Percentiles rank a stretch among this genome's conserved stretches.
These are phyloP conservation scores for Holtermannia corniformis DNA, from an alignment of 768 basidiomycete genomes.

Conservation along the genomic window DNA sequence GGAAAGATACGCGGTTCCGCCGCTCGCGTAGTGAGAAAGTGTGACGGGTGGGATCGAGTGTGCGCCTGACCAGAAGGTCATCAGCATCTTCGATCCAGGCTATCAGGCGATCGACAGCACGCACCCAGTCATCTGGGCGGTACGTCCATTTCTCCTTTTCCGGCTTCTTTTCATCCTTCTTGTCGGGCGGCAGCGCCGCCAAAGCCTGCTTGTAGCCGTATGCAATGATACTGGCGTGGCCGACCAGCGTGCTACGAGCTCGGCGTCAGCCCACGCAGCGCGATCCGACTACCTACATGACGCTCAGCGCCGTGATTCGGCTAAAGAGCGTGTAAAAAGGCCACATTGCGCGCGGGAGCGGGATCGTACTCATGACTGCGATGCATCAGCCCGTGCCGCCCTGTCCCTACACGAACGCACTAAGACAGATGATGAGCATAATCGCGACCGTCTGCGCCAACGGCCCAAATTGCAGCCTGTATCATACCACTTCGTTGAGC, in stretches of 20 bases:
- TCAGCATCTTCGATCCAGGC: background rate
- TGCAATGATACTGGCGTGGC: constrained; percentile 22
- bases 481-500: background rate
- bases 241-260: constrained; percentile 23
- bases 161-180: constrained; percentile 1
- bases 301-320: constrained; percentile 21
- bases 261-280: background rate
- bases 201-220: constrained; percentile 30
- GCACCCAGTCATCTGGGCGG: constrained; percentile 28
- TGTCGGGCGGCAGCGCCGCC: constrained; percentile 7
- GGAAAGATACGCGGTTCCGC: constrained; percentile 30
- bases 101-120: background rate
- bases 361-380: constrained; percentile 2
- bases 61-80: constrained; percentile 16
- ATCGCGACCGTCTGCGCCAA: constrained; percentile 23
- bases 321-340: constrained; percentile 27
- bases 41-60: constrained; percentile 31
- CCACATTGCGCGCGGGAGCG: constrained; percentile 15
- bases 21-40: constrained; percentile 26
- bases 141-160: constrained; percentile 12
- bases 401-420: constrained; percentile 8
- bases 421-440: constrained; percentile 24
- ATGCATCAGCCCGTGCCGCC: background rate
- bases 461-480: constrained; percentile 30
- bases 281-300: constrained; percentile 12